These are phyloP conservation scores for Mycocentrospora acerina DNA, from an alignment of 2,329 filamentous ascomycete species.

Conservation along the genomic window DNA sequence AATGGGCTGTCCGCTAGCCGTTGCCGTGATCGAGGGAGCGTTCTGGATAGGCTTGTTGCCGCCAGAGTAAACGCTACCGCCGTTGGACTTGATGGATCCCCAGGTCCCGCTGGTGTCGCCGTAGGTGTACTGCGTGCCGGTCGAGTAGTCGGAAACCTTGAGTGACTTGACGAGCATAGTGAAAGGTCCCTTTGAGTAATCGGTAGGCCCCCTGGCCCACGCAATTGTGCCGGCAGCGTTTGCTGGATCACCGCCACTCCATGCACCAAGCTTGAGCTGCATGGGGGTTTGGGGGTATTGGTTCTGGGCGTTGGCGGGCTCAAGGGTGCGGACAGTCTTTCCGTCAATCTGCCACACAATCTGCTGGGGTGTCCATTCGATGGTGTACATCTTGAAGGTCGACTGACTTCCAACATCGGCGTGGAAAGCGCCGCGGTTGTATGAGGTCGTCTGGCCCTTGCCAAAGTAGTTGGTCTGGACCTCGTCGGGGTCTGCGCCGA, in stretches of 20 bases:
- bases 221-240: conserved; percentile 81
- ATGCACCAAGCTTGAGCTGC: conserved; percentile 88
- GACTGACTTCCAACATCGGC: conserved; percentile 67
- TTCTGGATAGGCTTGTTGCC: conserved; percentile 56
- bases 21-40: conserved; percentile 64
- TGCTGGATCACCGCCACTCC: conserved; percentile 83
- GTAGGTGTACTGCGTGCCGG: conserved; percentile 82
- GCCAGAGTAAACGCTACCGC: conserved; percentile 69
- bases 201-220: conserved; percentile 84
- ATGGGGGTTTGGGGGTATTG: conserved; percentile 96
- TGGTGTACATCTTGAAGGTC: conserved; percentile 78
- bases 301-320: conserved; percentile 65
- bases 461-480: conserved; percentile 98
- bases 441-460: conserved; percentile 82
- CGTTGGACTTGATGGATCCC: conserved; percentile 79
- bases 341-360: conserved; percentile 87
- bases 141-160: conserved; percentile 86
- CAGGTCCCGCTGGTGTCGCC: conserved; percentile 75
- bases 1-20: conserved; percentile 63
- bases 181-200: conserved; percentile 83
- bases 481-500: conserved; percentile 72
- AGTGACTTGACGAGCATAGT: conserved; percentile 80
- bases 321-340: conserved; percentile 73
- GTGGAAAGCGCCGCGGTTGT: conserved; percentile 85
- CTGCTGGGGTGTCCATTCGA: conserved; percentile 87